These are phyloP conservation scores for Mucor irregularis DNA, from an alignment of 371 early-diverging fungal genomes.

Conservation along the genomic window DNA sequence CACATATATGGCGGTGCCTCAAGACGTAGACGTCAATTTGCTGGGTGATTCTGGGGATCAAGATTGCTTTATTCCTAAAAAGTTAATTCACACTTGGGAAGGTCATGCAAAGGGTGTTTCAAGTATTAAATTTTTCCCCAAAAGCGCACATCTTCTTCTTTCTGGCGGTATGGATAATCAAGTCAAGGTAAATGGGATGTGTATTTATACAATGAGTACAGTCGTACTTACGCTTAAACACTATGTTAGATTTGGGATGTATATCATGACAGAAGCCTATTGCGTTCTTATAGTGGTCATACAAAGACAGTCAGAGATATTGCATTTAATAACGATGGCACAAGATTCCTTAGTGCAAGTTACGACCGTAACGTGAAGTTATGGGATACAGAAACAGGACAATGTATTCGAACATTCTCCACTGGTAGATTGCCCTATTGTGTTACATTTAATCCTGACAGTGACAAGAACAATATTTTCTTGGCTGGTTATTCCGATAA, in stretches of 20 bases:
- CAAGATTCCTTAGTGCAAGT: conserved; percentile 82
- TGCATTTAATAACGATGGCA: conserved; percentile 87
- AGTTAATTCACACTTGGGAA: conserved; percentile 86
- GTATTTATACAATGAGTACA: background rate
- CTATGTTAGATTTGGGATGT: conserved; percentile 84
- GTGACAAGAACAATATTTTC: conserved; percentile 81
- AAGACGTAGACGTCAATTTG: conserved; percentile 79
- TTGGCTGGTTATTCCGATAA: conserved; percentile 93
- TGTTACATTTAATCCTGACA: conserved; percentile 88
- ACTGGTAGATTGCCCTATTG: conserved; percentile 87
- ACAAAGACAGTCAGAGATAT: conserved; percentile 91
- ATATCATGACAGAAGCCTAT: conserved; percentile 80
- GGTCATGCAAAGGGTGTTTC: conserved; percentile 94
- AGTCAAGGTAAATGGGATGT: conserved; percentile 70
- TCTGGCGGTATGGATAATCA: conserved; percentile 91
- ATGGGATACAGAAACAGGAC: conserved; percentile 96
- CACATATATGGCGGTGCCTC: conserved; percentile 93
- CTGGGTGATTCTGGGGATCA: conserved; percentile 74
- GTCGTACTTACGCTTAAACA: background rate
- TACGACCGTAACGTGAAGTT: conserved; percentile 92
- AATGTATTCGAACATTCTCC: conserved; percentile 81
- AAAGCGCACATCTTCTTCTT: conserved; percentile 87
- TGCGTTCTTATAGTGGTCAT: conserved; percentile 91
- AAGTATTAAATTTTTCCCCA: conserved; percentile 88
- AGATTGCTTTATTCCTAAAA: conserved; percentile 87